Evolutionary conservation across 1,139 yeast genomes (phyloP), one percentile per base, ranked within the genome.

Genomic region (Debaryomyces nepalensis): DNA sequence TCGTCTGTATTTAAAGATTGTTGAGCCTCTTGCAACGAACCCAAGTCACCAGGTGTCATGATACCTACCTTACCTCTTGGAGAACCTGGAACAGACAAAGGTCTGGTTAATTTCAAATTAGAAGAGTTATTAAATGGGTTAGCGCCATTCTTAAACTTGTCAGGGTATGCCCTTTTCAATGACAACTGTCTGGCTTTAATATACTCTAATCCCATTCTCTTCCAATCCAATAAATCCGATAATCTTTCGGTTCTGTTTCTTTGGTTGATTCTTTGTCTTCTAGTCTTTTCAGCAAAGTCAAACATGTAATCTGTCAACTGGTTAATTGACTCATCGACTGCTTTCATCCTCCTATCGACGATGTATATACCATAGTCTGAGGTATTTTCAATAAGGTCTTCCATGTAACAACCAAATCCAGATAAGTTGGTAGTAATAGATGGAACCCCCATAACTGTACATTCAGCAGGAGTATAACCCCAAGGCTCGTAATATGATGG

Each of bases 391-490:
- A 93, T 91, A 57, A 93, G 75, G 63, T 93, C 97, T 67, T 93
- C 99, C 98, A 93, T 93, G 70, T 93, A 93, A 55, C 98, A 95
- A 42, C 99, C 99, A 62, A 93, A 93, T 2, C 99, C 99, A 6
- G 97, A 89, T 51, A 93, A 74, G 64, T 93, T 93, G 40, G 99
- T 93, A 19, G 99, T 91, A 58, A 93, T 88, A n/a, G 97, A 88
- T 14, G 99, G 99, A 44, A 93, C 96, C 47, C 99, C 99, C 99
- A 93, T 93, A 26, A 93, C 99, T 1, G 99, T 93, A 73, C 99
- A 93, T 64, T 93, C 99, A 8, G 98, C 98, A 8, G 99, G 99
- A 4, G 99, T 93, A 67, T 93, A 93, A 26, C 99, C 99, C 99
- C 99, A 93, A 5, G 99, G 99, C 68, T 93, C 99, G 61, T 93